Evolutionary conservation across 768 basidiomycete genomes (phyloP), one percentile per base, ranked within the genome.

Genomic region (Russula brevipes): DNA sequence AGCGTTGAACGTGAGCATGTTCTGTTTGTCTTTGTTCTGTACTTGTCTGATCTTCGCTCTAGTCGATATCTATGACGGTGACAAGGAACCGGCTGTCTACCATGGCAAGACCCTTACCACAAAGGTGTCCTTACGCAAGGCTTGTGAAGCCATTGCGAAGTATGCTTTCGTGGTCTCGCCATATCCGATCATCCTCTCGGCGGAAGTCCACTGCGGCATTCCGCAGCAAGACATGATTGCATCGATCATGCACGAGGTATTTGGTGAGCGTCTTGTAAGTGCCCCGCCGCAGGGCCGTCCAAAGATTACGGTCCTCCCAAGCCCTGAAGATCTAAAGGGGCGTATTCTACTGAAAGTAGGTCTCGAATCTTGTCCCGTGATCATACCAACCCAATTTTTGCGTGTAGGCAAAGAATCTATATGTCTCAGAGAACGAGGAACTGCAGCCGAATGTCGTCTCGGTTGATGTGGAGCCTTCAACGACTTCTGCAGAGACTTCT

Each of bases 41-140:
- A 33, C 42, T 50, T 41, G 33, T n/a, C 19, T 52, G 8, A 50
- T 51, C 39, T 56, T 35, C 60, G 45, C 45, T 63, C 7, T 64
- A 98, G 94, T 98, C 70, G 96, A 98, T 69, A 85, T 95, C 47
- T 97, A 87, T 71, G 92, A 97, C 65, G 94, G 95, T 11, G 89
- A 93, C 38, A 73, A 69, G 3, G 93, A 89, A 65, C 96, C 96
- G 0, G 77, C 90, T 71, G 83, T 98, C 5, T 94, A 87, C 69
- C 95, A 98, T 70, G 92, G 94, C 30, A 88, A 87, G 60, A 95
- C 94, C 0, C 77, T 96, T 49, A 97, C 94, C 0, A 83, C 86
- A 41, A 91, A 90, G 67, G 85, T 97, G 3, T 76, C 91, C 0
- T 79, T 90, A 3, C 84, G 91, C 5, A 90, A 91, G 55, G 83